Base-by-base conservation (phyloP, 2,329 filamentous ascomycete species). In the Fusarium pseudonygamai region DNA sequence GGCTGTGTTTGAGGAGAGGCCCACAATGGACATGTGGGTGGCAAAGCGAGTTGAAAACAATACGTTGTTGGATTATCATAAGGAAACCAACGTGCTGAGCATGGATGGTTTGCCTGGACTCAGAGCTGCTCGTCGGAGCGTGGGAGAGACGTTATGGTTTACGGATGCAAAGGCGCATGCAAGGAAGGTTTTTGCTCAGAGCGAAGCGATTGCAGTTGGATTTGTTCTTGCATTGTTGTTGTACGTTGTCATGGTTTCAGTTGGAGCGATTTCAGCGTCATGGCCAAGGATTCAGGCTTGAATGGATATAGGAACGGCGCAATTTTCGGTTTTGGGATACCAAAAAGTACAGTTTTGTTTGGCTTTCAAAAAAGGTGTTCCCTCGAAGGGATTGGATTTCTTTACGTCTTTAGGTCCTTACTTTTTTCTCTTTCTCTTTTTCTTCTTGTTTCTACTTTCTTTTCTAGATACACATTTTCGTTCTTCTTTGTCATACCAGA, bases 31-130 rank as follows among this genome's bases (percentile, higher is more conserved):
- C 28, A 81, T 84, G 60, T 90, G 85, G 84, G 84, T 85, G 4
- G 76, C 78, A 42, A 87, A 86, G 72, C 84, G 82, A 75, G 82
- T 86, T 5, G 84, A 87, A 52, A 84, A 84, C 66, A 86, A 87
- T 60, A 82, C 83, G 42, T 78, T 91, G 72, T 80, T 83, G 14
- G 81, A 83, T n/a, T 93, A 92, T 75, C 90, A 90, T 77, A 83
- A 82, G 28, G 78, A 84, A 69, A 87, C 85, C 74, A 93, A 93
- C 75, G 75, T 82, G 6, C 72, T 77, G 52, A 90, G 88, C 78
- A 82, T 92, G 49, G 90, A 92, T 72, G 89, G 88, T 4, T 80
- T 91, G 26, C 87, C 89, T 0, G 90, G 89, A 0, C 77, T 92
- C 73, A 84, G 82, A 63, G 82, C 83, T 10, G 90, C 89, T 28